Base-by-base conservation (phyloP, 345 rosid genomes). In the Cardamine resedifolia region DNA sequence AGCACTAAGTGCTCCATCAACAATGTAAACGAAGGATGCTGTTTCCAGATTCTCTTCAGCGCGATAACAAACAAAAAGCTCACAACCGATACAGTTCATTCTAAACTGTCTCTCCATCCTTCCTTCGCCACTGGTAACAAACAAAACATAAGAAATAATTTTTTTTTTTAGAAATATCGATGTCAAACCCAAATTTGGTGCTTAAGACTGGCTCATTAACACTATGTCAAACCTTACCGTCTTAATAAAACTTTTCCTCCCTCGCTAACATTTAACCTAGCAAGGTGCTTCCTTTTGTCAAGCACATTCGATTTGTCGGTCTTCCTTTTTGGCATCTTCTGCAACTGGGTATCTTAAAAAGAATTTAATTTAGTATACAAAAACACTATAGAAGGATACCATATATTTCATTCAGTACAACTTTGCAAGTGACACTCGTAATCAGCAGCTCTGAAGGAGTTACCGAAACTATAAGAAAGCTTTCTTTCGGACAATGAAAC, bases 291-390 rank as follows among this genome's bases (percentile, higher is more conserved):
- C 74, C 77, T 79, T 88, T 92, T 96, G 83, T 96, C 97, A 79
- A 95, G 82, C 39, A 85, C 99, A 80, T 85, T 87, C 0, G 99
- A 89, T 80, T 70, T 86, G 66, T 96, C 98, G 5, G 99, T 96
- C 87, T 92, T 92, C 82, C 99, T 83, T 73, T 85, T 96, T 0
- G 99, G 99, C 84, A 85, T 88, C 81, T 88, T 96, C 94, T 91
- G 99, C 90, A 92, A 86, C 70, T 96, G 98, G 53, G 92, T 96
- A 83, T 96, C 99, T 95, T 87, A 47, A 24, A 84, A 72, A 64
- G 56, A 74, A 80, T 31, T 70, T 14, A 71, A 59, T 69, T 90
- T 81, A 86, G 87, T 23, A 66, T 53, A 12, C 61, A 58, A 47
- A 39, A 47, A 39, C 66, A 57, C 19, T 50, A 36, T 55, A 55